Percentiles rank a stretch among this genome's conserved stretches.
Conservation (phyloP, 176 grass and related monocot genomes). For the Carex pumila region DNA sequence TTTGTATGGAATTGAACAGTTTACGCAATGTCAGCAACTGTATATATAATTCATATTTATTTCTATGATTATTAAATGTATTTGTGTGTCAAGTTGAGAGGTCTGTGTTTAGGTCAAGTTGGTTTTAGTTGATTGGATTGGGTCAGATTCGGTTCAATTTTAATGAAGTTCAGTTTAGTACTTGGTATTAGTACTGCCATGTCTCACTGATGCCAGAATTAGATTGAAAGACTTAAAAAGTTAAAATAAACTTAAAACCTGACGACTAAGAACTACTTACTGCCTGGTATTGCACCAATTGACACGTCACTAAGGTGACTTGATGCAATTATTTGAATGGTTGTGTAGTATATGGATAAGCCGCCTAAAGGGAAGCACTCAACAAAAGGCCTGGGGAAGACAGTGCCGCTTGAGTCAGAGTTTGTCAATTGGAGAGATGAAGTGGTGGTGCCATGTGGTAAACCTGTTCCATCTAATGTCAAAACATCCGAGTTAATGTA, state of each 20-base stretch:
- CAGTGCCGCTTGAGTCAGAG: constrained; percentile 60
- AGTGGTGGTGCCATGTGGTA: constrained; percentile 75
- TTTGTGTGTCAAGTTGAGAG: background rate
- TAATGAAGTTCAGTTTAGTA: background rate
- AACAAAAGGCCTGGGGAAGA: constrained; percentile 89
- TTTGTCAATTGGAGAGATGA: constrained; percentile 82
- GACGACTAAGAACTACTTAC: background rate
- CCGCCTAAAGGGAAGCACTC: constrained; percentile 90
- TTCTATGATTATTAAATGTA: too few relatives aligned
- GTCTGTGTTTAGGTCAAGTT: background rate
- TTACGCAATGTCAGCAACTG: too few relatives aligned
- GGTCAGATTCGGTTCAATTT: background rate
- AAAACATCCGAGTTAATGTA: constrained; percentile 76
- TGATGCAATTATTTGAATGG: background rate
- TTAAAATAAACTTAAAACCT: background rate
- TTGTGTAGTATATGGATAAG: constrained; percentile 66
- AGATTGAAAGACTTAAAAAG: background rate
- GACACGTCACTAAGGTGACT: background rate
- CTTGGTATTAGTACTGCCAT: background rate
- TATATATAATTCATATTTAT: too few relatives aligned
- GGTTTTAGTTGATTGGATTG: background rate
- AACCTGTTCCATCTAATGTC: constrained; percentile 56
- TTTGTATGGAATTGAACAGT: too few relatives aligned
- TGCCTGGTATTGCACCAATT: background rate
- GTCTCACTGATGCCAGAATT: background rate